A percentile compares a stretch with the other conserved stretches of the same genome.
Conservation (phyloP, 2,329 filamentous ascomycete genomes). For the Cercospora citrullina region DNA sequence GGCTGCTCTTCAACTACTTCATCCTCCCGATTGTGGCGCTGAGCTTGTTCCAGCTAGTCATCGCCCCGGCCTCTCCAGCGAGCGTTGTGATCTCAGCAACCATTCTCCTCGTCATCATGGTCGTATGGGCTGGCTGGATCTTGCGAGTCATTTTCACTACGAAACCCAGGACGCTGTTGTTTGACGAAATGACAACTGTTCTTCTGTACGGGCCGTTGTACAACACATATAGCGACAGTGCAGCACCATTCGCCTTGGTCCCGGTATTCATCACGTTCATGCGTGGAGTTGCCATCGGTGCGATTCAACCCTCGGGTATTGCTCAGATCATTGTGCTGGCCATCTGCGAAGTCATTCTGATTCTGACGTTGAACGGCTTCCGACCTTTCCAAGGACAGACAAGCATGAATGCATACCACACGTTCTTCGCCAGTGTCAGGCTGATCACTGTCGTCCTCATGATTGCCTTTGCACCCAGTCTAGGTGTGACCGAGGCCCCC, state of each 20-base stretch:
- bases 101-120: slow-evolving; percentile 69
- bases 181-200: slow-evolving; percentile 88
- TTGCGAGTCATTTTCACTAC: slow-evolving; percentile 77
- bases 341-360: slow-evolving; percentile 88
- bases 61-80: slow-evolving; percentile 65
- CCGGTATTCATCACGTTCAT: slow-evolving; percentile 82
- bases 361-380: slow-evolving; percentile 85
- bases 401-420: slow-evolving; percentile 96
- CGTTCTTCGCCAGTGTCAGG: slow-evolving; percentile 75
- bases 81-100: slow-evolving; percentile 74
- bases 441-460: slow-evolving; percentile 62
- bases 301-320: slow-evolving; percentile 87
- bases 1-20: slow-evolving; percentile 90
- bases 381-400: slow-evolving; percentile 86
- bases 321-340: slow-evolving; percentile 89
- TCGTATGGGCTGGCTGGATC: slow-evolving; percentile 75
- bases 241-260: slow-evolving; percentile 84
- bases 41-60: slow-evolving; percentile 88
- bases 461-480: slow-evolving; percentile 74
- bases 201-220: slow-evolving; percentile 90
- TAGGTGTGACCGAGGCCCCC: slow-evolving; percentile 73
- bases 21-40: slow-evolving; percentile 81
- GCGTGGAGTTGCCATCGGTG: slow-evolving; percentile 86
- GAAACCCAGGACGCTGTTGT: slow-evolving; percentile 80
- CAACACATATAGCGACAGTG: slow-evolving; percentile 94